Evolutionary conservation across 345 rosid species (phyloP).

Genomic region (Cardamine chenopodiifolia): DNA sequence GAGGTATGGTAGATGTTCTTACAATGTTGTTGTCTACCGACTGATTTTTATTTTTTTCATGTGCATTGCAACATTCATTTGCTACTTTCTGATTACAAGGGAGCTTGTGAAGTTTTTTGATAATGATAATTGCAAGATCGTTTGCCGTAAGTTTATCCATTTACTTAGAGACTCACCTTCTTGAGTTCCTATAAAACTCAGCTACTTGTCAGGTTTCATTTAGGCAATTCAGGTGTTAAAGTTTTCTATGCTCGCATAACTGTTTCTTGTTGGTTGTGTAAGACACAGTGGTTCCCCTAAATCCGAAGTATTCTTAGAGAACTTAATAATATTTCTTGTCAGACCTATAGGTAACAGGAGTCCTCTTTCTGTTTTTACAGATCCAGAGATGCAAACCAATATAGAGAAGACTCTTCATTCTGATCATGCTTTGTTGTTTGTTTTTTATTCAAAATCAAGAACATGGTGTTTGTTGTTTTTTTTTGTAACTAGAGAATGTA

Average conservation of each 20-base stretch:
- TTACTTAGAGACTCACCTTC: not conserved
- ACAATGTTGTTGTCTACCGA: conserved; percentile 23
- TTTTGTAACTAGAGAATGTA: too few relatives aligned
- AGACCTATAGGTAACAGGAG: conserved; percentile 13
- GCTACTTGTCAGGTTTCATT: not conserved
- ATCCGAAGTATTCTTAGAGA: conserved; percentile 21
- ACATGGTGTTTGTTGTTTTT: too few relatives aligned
- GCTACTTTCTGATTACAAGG: conserved; percentile 58
- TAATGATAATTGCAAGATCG: conserved; percentile 81
- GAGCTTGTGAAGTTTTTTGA: conserved; percentile 96
- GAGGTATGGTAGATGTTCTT: conserved; percentile 15
- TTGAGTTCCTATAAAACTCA: not conserved
- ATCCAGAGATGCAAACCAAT: conserved; percentile 66
- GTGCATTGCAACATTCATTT: conserved; percentile 21
- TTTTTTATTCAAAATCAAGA: too few relatives aligned
- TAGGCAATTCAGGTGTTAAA: not conserved
- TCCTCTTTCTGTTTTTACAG: conserved; percentile 48
- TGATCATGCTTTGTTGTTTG: conserved; percentile 84
- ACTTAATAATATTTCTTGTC: not conserved
- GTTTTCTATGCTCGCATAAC: not conserved
- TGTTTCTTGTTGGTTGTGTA: conserved; percentile 11
- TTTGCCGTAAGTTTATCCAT: conserved; percentile 62
- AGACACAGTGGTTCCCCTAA: conserved; percentile 10
- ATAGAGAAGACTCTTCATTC: conserved; percentile 65
- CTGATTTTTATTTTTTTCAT: conserved; percentile 7